Conservation (phyloP, 2,329 filamentous ascomycete species). For the Dissoconium aciculare region DNA sequence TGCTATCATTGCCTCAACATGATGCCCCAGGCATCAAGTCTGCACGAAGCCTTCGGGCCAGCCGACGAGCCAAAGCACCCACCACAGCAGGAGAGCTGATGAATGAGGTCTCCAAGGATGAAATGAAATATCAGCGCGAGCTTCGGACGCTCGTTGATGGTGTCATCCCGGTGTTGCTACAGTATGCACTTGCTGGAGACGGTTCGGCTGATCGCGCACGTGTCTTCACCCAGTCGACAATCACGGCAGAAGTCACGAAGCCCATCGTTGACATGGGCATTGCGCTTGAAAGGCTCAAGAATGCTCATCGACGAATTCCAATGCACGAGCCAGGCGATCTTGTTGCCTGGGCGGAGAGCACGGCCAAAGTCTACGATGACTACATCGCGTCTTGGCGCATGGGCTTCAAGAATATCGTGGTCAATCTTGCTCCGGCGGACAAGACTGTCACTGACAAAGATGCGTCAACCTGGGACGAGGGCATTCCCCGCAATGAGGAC, state of each 20-base stretch:
- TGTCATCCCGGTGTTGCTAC: conserved; percentile 81
- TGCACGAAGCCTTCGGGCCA: conserved; percentile 61
- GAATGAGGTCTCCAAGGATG: conserved; percentile 66
- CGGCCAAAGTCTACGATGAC: conserved; percentile 64
- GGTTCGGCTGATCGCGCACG: conserved; percentile 31
- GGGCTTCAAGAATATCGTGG: conserved; percentile 85
- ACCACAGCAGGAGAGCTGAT: conserved; percentile 64
- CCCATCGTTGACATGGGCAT: conserved; percentile 92
- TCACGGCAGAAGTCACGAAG: conserved; percentile 54
- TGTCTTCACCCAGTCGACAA: conserved; percentile 22
- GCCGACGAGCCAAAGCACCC: conserved; percentile 48
- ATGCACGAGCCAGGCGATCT: conserved; percentile 56
- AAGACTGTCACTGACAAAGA: conserved; percentile 29
- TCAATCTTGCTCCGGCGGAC: conserved; percentile 71
- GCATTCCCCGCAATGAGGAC: conserved; percentile 42
- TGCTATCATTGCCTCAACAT: conserved; percentile 57
- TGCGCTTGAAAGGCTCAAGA: conserved; percentile 68
- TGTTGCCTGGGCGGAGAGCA: conserved; percentile 65
- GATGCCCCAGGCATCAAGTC: conserved; percentile 58
- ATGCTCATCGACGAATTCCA: conserved; percentile 66
- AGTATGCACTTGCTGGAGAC: conserved; percentile 62
- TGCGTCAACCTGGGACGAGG: conserved; percentile 38
- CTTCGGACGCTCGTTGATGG: conserved; percentile 87
- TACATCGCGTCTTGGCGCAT: conserved; percentile 83
- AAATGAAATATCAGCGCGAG: conserved; percentile 77